These are phyloP conservation scores for Trametes gibbosa DNA, from an alignment of 768 basidiomycete genomes.

Conservation along the genomic window DNA sequence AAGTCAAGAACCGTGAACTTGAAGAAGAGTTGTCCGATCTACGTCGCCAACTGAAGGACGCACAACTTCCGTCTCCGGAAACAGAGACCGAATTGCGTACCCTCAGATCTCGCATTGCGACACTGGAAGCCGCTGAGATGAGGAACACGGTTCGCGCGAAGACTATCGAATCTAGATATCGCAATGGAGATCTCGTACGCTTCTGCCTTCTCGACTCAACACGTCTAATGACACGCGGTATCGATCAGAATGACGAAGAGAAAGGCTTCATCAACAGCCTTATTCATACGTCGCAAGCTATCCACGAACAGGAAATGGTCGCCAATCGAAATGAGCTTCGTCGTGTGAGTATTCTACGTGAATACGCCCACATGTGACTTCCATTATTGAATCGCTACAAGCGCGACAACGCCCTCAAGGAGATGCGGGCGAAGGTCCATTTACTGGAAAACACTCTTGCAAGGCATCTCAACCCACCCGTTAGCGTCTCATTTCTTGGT, in stretches of 20 bases:
- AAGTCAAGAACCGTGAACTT: conserved; percentile 13
- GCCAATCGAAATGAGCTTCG: conserved; percentile 35
- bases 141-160: conserved; percentile 22
- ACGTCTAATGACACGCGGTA: not conserved
- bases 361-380: too few relatives aligned
- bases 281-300: conserved; percentile 29
- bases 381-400: conserved; percentile 6
- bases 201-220: too few relatives aligned
- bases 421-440: conserved; percentile 29
- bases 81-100: conserved; percentile 22
- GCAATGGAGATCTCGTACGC: conserved; percentile 30
- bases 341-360: conserved; percentile 24
- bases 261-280: conserved; percentile 31
- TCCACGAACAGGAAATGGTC: conserved; percentile 34
- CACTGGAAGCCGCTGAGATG: conserved; percentile 23
- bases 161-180: conserved; percentile 31
- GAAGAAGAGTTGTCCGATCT: conserved; percentile 19
- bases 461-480: conserved; percentile 30
- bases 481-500: not conserved
- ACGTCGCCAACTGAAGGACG: conserved; percentile 20
- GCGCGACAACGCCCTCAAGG: conserved; percentile 33
- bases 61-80: conserved; percentile 21
- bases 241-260: conserved; percentile 30
- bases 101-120: conserved; percentile 21
- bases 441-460: conserved; percentile 31